Evolutionary conservation across 345 rosid genomes (phyloP), one percentile per base, ranked within the genome.

Genomic region (Chamaenerion angustifolium): DNA sequence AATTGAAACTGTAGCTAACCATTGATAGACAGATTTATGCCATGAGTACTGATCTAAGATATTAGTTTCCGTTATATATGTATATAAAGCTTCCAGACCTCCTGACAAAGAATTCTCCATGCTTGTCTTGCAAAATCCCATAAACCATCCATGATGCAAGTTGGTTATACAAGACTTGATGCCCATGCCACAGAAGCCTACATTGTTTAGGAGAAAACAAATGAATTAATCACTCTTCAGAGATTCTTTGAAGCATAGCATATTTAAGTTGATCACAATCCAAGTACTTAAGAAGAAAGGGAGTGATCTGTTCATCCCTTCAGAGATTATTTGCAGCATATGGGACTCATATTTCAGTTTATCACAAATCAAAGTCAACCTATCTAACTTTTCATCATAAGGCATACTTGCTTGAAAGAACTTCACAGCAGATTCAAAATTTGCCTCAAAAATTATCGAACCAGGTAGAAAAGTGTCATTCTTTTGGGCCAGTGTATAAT

Each of bases 141-240:
- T 86, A 87, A 51, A 90, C 82, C 89, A 83, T 78, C 98, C 96
- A 86, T 55, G 96, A 77, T 0, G 95, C 94, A 55, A 90, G 96
- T 59, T 87, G 98, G 71, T 78, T 83, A 65, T 83, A 86, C 83
- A 90, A 67, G 58, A 90, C 93, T 62, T 87, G 98, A 68, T 87
- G 96, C 53, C 95, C 96, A 49, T 90, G 95, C 98, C 98, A 90
- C 69, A 83, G 89, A 70, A 90, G 96, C 81, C 96, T 90, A 59
- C 55, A 52, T 50, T 67, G 64, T 65, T 50, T 52, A 19, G 55
- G 16, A 58, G n/a, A 55, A 11, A 45, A 54, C 16, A 63, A 45
- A 14, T 37, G 43, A 42, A 31, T n/a, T 35, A 50, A 18, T 18
- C 21, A 23, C 3, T 4, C 18, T 12, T 11, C 11, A 40, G 54